Evolutionary conservation across 306 rosid genomes (phyloP).

Genomic region (Lotus japonicus): DNA sequence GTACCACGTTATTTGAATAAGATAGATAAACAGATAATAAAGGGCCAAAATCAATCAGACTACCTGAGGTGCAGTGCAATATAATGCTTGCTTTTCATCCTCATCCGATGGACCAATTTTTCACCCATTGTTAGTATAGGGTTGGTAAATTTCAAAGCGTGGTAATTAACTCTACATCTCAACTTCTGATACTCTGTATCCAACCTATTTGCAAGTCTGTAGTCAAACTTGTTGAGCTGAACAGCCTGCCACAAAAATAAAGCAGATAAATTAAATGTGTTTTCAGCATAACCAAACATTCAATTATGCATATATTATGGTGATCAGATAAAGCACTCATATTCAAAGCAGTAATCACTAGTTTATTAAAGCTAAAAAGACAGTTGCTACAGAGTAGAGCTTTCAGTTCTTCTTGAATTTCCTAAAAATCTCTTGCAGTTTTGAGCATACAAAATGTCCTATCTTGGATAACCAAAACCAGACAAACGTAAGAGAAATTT

Average conservation of each 20-base stretch:
- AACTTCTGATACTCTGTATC: conserved; percentile 80
- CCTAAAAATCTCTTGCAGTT: conserved; percentile 1
- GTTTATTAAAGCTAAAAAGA: not conserved
- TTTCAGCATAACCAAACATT: conserved; percentile 16
- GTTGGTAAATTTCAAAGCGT: conserved; percentile 73
- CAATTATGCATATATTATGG: conserved; percentile 15
- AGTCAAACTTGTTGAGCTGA: conserved; percentile 91
- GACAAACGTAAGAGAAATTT: not conserved
- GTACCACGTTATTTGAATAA: conserved; percentile 1
- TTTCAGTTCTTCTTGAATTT: not conserved
- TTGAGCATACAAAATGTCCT: not conserved
- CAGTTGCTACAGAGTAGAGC: not conserved
- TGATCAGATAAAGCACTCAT: not conserved
- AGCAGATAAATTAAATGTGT: conserved; percentile 24
- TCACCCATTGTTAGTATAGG: conserved; percentile 73
- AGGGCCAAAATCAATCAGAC: conserved; percentile 17
- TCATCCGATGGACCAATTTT: conserved; percentile 68
- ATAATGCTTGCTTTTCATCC: conserved; percentile 74
- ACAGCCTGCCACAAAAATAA: conserved; percentile 64
- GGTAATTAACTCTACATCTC: conserved; percentile 96
- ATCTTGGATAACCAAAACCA: not conserved
- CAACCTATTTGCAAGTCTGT: conserved; percentile 95
- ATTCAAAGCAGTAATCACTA: not conserved
- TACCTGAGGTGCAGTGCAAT: conserved; percentile 93
- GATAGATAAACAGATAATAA: conserved; percentile 6